Conservation (phyloP, 805 yeast genomes). For the Hyphopichia homilentoma region DNA sequence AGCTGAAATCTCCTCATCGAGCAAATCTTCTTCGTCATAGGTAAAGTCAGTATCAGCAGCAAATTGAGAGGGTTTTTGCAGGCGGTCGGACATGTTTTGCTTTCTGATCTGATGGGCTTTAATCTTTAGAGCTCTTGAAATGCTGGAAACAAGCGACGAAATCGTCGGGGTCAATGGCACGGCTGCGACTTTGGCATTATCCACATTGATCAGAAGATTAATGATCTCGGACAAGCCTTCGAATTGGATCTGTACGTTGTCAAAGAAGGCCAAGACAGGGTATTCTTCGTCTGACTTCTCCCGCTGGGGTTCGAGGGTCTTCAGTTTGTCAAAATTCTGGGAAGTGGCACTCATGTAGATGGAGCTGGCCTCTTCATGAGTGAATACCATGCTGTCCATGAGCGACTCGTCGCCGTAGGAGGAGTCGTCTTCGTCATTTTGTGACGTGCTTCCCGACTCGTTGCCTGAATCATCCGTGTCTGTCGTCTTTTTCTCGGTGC, state of each 20-base stretch:
- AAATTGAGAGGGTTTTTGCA: constrained; percentile 21
- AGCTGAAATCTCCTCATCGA: constrained; percentile 9
- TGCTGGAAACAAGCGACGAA: constrained; percentile 31
- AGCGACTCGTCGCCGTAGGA: constrained; percentile 43
- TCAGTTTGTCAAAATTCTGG: constrained; percentile 26
- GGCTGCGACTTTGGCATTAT: constrained; percentile 38
- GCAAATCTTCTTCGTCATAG: constrained; percentile 4
- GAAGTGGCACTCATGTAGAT: constrained; percentile 82
- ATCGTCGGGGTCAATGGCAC: constrained; percentile 41
- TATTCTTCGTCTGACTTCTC: constrained; percentile 5
- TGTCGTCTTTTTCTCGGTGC: constrained; percentile 1
- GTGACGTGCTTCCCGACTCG: constrained; percentile 6
- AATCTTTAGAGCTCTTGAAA: constrained; percentile 32
- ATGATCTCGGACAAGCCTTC: constrained; percentile 40
- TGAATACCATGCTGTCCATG: constrained; percentile 57
- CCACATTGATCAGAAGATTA: constrained; percentile 38
- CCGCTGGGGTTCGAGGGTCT: background rate
- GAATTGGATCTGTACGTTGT: constrained; percentile 39
- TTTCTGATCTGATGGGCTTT: constrained; percentile 27
- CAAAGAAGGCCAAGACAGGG: constrained; percentile 27
- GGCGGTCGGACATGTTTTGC: constrained; percentile 4
- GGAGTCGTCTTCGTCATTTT: constrained; percentile 17
- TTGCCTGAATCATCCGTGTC: constrained; percentile 2
- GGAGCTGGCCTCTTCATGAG: constrained; percentile 66
- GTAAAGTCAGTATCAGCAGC: constrained; percentile 8